Base-by-base conservation (phyloP, 2,329 filamentous ascomycete species). In the Trichoderma asperellum region DNA sequence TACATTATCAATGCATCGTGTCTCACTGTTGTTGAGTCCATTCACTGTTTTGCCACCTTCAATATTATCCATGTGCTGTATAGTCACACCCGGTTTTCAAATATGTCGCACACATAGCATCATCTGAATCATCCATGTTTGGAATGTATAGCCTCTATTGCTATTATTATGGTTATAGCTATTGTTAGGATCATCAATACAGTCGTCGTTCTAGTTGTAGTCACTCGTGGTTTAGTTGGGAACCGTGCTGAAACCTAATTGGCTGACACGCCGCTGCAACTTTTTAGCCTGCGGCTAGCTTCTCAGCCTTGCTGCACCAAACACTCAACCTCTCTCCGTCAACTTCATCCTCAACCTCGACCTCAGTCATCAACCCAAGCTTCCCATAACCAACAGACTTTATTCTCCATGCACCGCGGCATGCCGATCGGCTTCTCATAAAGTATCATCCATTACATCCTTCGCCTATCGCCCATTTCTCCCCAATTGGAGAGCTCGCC, bases 301-400 rank as follows among this genome's bases (percentile, higher is more conserved):
- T 63, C 68, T 65, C 68, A 69, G 68, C 68, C 68, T 69, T 69
- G 68, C 57, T 56, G 47, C 60, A 57, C 21, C 18, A 49, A 29
- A 34, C 27, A 27, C 57, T 59, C 64, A 32, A 65, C 61, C 43
- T 69, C 67, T 52, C 60, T 65, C 59, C 49, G 43, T 56, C 61
- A 69, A 32, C 55, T 18, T 56, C 61, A 69, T 24, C 61, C 16
- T 49, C 16, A 10, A 21, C 43, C 52, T 63, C 47, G 24, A 40
- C 61, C 24, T 57, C 16, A 21, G 16, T 34, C 55, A 37, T 58
- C 43, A 11, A 11, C 10, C 32, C 21, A 35, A 35, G 55, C 40
- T 21, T 43, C 53, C 40, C 61, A 64, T 64, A 21, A n/a, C 43
- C 32, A n/a, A 16, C 63, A 34, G 29, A 21, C 55, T 47, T 34